Evolutionary conservation across 108 stramenopile genomes (phyloP).

Genomic region (Nannochloropsis gaditana): DNA sequence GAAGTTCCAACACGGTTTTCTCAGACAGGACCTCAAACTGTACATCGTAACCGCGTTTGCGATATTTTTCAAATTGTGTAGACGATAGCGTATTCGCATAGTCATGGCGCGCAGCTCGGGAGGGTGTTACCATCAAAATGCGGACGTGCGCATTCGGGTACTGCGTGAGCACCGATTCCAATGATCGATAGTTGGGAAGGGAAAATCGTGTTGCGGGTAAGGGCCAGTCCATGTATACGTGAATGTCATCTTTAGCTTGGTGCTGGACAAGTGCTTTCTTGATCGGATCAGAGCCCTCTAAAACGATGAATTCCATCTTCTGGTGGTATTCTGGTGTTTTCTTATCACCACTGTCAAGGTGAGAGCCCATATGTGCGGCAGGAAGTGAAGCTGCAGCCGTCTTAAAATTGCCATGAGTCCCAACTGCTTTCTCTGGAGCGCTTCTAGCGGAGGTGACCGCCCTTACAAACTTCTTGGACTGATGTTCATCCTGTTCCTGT

Average conservation of each 20-base stretch:
- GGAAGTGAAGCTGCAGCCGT: not conserved
- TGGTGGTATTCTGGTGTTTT: no score
- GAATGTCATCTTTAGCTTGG: not conserved
- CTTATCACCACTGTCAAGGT: not conserved
- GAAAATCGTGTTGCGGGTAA: not conserved
- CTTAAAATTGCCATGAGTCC: not conserved
- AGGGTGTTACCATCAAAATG: conserved; percentile 16
- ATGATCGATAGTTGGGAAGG: not conserved
- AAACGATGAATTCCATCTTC: not conserved
- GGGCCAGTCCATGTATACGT: conserved; percentile 12
- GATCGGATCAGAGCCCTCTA: not conserved
- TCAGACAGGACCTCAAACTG: not conserved
- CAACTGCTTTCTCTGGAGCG: not conserved
- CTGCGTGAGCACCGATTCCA: not conserved
- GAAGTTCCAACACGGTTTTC: not conserved
- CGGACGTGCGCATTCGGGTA: not conserved
- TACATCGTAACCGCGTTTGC: conserved; percentile 8
- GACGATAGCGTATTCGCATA: conserved; percentile 1
- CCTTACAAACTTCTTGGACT: not conserved
- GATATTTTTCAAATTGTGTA: conserved; percentile 12
- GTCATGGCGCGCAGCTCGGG: not conserved
- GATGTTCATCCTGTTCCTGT: not conserved
- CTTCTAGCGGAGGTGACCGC: no score
- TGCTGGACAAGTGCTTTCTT: not conserved
- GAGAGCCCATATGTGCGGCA: not conserved